phyloP scores from a whole-genome alignment of 2,329 filamentous ascomycete species.

The Aspergillus ruber region DNA sequence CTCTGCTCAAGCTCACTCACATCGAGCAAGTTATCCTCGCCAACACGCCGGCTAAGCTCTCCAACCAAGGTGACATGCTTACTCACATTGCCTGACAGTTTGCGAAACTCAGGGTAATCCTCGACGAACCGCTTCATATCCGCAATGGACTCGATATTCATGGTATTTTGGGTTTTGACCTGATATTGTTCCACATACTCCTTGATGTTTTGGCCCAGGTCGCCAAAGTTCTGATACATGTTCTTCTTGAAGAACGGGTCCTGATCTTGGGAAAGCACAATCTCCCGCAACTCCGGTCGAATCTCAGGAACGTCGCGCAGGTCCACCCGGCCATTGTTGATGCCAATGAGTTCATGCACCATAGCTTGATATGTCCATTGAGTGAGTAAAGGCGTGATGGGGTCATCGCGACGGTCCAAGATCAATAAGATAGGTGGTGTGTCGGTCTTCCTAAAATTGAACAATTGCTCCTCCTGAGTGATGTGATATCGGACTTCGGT shows the following conservation, averaged over 20 bases:
- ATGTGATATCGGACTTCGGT: constrained; percentile 88
- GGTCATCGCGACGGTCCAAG: constrained; percentile 86
- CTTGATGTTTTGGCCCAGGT: constrained; percentile 92
- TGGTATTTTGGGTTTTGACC: constrained; percentile 90
- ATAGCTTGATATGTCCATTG: constrained; percentile 99
- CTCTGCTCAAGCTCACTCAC: constrained; percentile 97
- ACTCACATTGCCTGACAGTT: constrained; percentile 94
- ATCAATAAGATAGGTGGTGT: constrained; percentile 89
- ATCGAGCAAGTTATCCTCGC: constrained; percentile 80
- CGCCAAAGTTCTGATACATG: constrained; percentile 97
- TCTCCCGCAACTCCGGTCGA: constrained; percentile 80
- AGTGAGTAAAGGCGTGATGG: constrained; percentile 85
- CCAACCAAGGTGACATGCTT: constrained; percentile 96
- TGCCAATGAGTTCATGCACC: constrained; percentile 93
- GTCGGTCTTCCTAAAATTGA: constrained; percentile 91
- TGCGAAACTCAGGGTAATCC: constrained; percentile 96
- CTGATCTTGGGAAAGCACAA: constrained; percentile 92
- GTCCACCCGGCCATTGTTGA: constrained; percentile 90
- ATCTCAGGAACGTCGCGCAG: constrained; percentile 77
- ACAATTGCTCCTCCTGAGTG: constrained; percentile 91
- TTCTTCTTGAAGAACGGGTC: constrained; percentile 99
- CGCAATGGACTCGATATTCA: constrained; percentile 91
- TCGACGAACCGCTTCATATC: constrained; percentile 99
- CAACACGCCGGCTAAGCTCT: constrained; percentile 82
- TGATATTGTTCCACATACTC: constrained; percentile 99